A percentile compares a stretch with the other conserved stretches of the same genome.
Evolutionary conservation across 2,329 filamentous ascomycete genomes (phyloP).

Genomic region (Exserohilum turcica): DNA sequence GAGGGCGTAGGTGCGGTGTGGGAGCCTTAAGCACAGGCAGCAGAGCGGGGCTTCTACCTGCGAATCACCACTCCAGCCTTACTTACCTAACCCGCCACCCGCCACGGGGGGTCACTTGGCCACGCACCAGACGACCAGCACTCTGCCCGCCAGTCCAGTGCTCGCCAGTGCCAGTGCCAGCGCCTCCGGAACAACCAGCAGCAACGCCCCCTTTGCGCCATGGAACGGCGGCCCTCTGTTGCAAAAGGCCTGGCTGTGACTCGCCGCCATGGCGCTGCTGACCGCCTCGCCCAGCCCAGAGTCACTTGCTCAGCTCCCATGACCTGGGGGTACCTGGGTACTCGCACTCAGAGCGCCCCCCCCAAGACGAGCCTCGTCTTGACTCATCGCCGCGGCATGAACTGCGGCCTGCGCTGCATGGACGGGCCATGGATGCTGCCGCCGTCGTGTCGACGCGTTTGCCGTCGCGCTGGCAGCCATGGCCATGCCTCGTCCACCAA

Average conservation of each 20-base stretch:
- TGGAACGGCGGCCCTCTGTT: no score
- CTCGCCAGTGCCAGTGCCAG: slow-evolving; percentile 19
- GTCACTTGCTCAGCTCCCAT: slow-evolving; percentile 41
- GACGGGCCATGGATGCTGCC: no score
- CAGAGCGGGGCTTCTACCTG: slow-evolving; percentile 33
- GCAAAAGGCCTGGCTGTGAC: slow-evolving; percentile 23
- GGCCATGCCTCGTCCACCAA: neutral
- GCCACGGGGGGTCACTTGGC: slow-evolving; percentile 14
- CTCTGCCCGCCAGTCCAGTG: slow-evolving; percentile 18
- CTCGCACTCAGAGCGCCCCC: no score
- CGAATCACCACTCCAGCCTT: slow-evolving; percentile 24
- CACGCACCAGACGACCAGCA: slow-evolving; percentile 7
- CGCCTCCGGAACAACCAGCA: slow-evolving; percentile 10
- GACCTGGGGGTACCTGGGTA: slow-evolving; percentile 23
- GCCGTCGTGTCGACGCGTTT: neutral
- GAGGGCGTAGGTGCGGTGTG: slow-evolving; percentile 41
- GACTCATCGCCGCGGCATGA: slow-evolving; percentile 30
- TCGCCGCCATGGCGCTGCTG: slow-evolving; percentile 39
- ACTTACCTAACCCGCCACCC: slow-evolving; percentile 9
- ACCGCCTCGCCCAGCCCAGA: slow-evolving; percentile 26
- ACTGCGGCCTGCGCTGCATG: no score
- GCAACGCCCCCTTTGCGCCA: slow-evolving; percentile 30
- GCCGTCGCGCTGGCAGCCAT: slow-evolving; percentile 9
- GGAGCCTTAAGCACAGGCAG: slow-evolving; percentile 38
- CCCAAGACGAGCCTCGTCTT: no score